Evolutionary conservation across 768 basidiomycete genomes (phyloP).

Genomic region (Pleurotus salmoneostramineus): DNA sequence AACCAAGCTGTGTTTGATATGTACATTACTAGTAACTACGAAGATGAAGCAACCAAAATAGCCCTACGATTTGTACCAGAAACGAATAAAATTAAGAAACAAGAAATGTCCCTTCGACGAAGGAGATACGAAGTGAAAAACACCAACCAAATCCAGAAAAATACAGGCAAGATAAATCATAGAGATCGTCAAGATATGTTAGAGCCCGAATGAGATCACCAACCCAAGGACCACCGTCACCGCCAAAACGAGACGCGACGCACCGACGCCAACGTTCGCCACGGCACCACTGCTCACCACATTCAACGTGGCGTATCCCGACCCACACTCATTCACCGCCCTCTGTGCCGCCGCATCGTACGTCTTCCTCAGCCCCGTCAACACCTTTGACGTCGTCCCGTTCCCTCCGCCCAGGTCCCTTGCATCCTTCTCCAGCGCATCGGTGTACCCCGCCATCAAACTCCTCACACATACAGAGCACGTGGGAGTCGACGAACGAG

Average conservation of each 20-base stretch:
- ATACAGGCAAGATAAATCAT: no score
- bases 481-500: conserved; percentile 41
- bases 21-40: no score
- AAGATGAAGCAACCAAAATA: no score
- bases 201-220: no score
- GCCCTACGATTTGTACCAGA: no score
- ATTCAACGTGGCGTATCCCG: conserved; percentile 31
- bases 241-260: background rate
- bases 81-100: no score
- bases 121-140: no score
- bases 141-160: no score
- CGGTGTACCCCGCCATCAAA: conserved; percentile 52
- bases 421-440: conserved; percentile 31
- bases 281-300: background rate
- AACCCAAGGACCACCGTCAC: background rate
- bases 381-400: conserved; percentile 7
- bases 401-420: conserved; percentile 11
- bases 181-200: no score
- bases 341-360: conserved; percentile 45
- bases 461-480: conserved; percentile 65
- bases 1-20: no score
- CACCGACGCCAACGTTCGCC: background rate
- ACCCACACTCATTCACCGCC: conserved; percentile 48
- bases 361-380: conserved; percentile 37
- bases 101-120: no score